Base-by-base conservation (phyloP, 768 basidiomycete genomes). In the Suillus paluster region DNA sequence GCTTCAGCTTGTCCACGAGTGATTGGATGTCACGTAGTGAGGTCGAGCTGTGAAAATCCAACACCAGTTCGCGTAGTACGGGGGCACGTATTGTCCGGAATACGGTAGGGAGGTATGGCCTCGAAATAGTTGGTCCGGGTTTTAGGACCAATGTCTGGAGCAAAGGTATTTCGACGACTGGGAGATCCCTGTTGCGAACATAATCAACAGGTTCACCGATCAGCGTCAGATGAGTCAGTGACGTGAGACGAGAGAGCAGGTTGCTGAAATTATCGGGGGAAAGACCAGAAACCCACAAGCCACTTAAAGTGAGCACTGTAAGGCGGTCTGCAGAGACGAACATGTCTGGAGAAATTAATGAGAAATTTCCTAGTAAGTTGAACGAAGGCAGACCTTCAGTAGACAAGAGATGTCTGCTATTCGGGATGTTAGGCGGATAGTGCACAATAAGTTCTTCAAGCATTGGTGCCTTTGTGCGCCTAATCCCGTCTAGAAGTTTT, bases 181-280 rank as follows among this genome's bases (percentile, higher is more conserved):
- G 57, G 38, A 49, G 42, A 50, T 50, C 23, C 30, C 34, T 53
- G 21, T 61, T 62, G 50, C 19, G 66, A 52, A 65, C 68, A 64
- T 74, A 73, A 60, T 75, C 63, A 21, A 74, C 70, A 17, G 53
- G 72, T 39, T 73, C 72, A 14, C 71, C 68, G 14, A 72, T 36
- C 38, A 75, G 68, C 17, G 49, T 30, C 53, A 73, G 70, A 41
- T 59, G 61, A 57, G 64, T 69, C 56, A 73, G 71, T 38, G 52
- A 66, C 17, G 48, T 62, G 33, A 74, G 50, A 42, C 64, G 50
- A 34, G 68, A 70, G n/a, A 73, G 56, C 48, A 73, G 61, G n/a
- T 49, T 36, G n/a, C 66, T 58, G 44, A 73, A 73, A 27, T 55
- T 57, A 12, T 61, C 46, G 17, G 64, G 62, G 39, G 72, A 66